Evolutionary conservation across 345 rosid genomes (phyloP).

Genomic region (Abelmoschus esculentus): DNA sequence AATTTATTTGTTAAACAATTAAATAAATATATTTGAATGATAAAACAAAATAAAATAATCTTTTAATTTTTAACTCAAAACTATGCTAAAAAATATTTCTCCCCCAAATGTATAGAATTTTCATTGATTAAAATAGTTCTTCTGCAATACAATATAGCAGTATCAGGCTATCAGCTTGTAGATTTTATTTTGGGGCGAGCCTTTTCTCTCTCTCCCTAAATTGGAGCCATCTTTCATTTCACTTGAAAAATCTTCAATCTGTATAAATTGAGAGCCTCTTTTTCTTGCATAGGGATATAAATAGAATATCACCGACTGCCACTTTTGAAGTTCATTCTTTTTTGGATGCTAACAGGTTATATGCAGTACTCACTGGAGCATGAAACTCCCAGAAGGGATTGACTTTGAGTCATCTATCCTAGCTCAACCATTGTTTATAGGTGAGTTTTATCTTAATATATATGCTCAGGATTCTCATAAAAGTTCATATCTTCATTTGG

Average conservation of each 20-base stretch:
- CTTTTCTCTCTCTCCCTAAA: neutral
- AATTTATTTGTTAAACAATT: no score
- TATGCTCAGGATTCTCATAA: neutral
- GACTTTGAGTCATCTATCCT: constrained; percentile 26
- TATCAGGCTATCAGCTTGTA: constrained; percentile 1
- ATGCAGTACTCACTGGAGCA: constrained; percentile 23
- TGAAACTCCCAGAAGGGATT: constrained; percentile 24
- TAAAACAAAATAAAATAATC: no score
- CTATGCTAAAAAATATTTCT: no score
- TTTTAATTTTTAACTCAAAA: no score
- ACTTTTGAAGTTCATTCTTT: neutral
- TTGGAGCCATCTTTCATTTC: neutral
- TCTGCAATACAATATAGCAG: constrained; percentile 4
- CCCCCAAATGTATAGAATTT: no score
- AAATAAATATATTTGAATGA: no score
- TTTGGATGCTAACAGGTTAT: neutral
- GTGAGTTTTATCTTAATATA: constrained; percentile 23
- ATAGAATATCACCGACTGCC: constrained; percentile 11
- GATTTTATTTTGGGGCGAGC: constrained; percentile 19
- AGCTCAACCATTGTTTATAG: constrained; percentile 37
- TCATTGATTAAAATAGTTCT: neutral
- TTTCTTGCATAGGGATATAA: neutral
- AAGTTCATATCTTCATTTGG: neutral
- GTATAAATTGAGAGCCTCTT: neutral
- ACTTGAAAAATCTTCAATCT: neutral